Evolutionary conservation across 306 rosid genomes (phyloP).

Genomic region (Sophora flavescens): DNA sequence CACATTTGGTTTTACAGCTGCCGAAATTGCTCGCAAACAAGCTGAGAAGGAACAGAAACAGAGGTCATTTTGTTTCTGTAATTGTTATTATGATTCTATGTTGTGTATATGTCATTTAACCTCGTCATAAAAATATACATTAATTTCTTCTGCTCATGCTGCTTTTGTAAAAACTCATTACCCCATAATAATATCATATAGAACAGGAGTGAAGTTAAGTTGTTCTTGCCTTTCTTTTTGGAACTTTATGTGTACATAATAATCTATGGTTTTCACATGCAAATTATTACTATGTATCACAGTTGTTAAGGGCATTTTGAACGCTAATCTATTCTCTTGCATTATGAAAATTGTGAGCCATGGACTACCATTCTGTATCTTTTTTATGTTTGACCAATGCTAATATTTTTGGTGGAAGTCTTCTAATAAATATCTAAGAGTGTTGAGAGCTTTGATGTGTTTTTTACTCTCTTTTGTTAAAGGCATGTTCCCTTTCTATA

Average conservation of each 20-base stretch:
- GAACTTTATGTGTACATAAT: constrained; percentile 2
- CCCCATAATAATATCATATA: constrained; percentile 14
- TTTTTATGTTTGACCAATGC: constrained; percentile 18
- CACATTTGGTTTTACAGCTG: constrained; percentile 89
- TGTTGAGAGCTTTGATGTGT: neutral
- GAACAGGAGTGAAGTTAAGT: constrained; percentile 3
- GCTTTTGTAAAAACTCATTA: neutral
- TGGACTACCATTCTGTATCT: neutral
- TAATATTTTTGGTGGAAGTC: neutral
- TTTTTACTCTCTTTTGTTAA: neutral
- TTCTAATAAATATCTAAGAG: constrained; percentile 7
- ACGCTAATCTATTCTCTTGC: neutral
- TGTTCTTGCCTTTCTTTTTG: constrained; percentile 19
- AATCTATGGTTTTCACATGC: neutral
- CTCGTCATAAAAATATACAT: neutral
- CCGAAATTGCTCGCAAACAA: constrained; percentile 86
- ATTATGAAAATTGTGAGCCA: constrained; percentile 29
- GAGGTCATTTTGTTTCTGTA: constrained; percentile 61
- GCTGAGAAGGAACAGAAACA: constrained; percentile 91
- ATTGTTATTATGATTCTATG: constrained; percentile 33
- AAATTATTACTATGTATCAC: neutral
- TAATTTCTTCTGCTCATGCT: neutral
- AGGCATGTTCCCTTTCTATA: neutral
- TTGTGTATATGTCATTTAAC: neutral
- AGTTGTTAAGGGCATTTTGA: neutral